A percentile compares a stretch with the other conserved stretches of the same genome.
Conservation (phyloP, 1,139 yeast species). For the Blastobotrys buckinghamii region DNA sequence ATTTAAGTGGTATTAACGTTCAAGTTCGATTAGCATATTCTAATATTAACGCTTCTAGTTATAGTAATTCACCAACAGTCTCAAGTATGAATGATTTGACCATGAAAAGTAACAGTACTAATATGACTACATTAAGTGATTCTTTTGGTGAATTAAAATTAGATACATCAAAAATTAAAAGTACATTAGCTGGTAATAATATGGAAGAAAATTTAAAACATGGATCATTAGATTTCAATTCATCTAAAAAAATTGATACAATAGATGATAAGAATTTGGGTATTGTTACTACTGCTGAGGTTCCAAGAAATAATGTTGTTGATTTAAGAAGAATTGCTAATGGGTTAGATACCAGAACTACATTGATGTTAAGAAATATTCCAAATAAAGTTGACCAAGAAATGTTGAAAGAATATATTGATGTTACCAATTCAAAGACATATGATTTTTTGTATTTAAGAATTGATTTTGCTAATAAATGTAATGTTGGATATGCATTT, state of each 20-base stretch:
- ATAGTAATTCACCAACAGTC: not conserved
- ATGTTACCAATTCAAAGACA: constrained; percentile 42
- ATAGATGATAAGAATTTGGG: constrained; percentile 6
- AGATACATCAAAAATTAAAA: not conserved
- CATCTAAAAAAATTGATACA: not conserved
- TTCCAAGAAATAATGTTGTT: constrained; percentile 33
- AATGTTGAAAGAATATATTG: constrained; percentile 41
- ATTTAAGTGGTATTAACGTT: constrained; percentile 16
- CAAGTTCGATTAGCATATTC: constrained; percentile 12
- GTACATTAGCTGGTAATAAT: constrained; percentile 1
- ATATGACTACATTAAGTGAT: not conserved
- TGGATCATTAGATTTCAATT: constrained; percentile 17
- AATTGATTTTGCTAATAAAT: constrained; percentile 45
- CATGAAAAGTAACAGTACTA: not conserved
- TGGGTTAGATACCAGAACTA: constrained; percentile 41
- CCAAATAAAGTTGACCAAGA: constrained; percentile 45
- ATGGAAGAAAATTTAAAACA: constrained; percentile 18
- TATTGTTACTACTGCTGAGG: constrained; percentile 28
- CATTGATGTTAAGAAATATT: constrained; percentile 47
- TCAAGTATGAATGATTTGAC: not conserved
- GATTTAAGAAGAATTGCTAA: constrained; percentile 34
- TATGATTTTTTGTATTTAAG: constrained; percentile 52
- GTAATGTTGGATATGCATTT: constrained; percentile 51
- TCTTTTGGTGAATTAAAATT: no score
- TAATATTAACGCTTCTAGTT: not conserved